A percentile compares a stretch with the other conserved stretches of the same genome.
These are phyloP conservation scores for Blechomonas ayalai DNA, from an alignment of 208 protist genomes.

Conservation along the genomic window DNA sequence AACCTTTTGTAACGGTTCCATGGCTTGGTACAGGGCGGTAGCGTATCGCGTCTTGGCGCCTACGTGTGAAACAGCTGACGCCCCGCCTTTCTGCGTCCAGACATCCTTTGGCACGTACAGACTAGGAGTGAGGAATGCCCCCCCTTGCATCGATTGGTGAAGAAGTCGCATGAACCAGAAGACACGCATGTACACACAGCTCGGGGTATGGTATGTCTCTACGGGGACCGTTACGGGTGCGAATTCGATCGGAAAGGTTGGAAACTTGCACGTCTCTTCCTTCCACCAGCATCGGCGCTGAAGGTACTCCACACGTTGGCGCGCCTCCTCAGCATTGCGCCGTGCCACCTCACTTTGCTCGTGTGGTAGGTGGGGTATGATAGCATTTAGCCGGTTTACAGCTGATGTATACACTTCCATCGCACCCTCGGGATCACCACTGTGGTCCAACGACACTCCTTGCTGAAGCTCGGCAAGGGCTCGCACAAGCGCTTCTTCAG, in stretches of 20 bases:
- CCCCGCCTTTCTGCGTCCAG: constrained; percentile 64
- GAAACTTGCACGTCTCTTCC: constrained; percentile 43
- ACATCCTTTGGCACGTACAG: constrained; percentile 71
- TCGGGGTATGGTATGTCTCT: constrained; percentile 55
- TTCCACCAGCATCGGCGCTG: constrained; percentile 23
- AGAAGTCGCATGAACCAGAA: constrained; percentile 77
- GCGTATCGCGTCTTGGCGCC: constrained; percentile 56
- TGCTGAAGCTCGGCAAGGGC: constrained; percentile 69
- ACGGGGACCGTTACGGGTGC: constrained; percentile 36
- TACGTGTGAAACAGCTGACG: constrained; percentile 30
- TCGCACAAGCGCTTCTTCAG: constrained; percentile 45
- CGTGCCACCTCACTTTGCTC: constrained; percentile 42
- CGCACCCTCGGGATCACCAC: constrained; percentile 41
- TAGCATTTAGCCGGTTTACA: constrained; percentile 33
- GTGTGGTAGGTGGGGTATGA: constrained; percentile 28
- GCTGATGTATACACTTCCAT: constrained; percentile 63
- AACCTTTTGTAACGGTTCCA: constrained; percentile 53
- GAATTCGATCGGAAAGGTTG: constrained; percentile 55
- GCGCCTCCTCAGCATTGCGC: constrained; percentile 49
- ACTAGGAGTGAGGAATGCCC: constrained; percentile 66
- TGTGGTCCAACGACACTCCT: constrained; percentile 50
- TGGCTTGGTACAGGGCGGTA: constrained; percentile 47
- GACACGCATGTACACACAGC: constrained; percentile 33
- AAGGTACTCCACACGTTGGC: constrained; percentile 51
- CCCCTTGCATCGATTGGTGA: constrained; percentile 59